Base-by-base conservation (phyloP, 1,139 yeast genomes). In the Candida frijolesensis region DNA sequence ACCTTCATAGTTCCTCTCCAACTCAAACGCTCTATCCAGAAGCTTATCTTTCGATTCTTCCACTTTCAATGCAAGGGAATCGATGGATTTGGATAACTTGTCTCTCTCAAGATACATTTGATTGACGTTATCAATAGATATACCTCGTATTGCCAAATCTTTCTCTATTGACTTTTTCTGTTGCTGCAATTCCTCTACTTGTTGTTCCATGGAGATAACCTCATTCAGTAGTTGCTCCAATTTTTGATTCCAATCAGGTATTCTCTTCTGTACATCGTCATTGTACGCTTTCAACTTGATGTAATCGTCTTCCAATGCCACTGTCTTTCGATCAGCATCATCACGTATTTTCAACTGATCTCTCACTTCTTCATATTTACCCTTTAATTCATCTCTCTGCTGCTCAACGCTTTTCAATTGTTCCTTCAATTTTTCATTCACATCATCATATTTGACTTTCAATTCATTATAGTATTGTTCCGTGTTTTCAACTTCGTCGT, bases 241-340 rank as follows among this genome's bases (percentile, higher is more conserved):
- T 44, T 40, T 47, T 11, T 43, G 15, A 15, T 78, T 73, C 95
- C 96, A 87, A 62, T 84, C 85, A 6, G 68, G 61, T 59, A 85
- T 86, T 51, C 89, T 75, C 33, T 75, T 71, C 56, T 85, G 83
- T 80, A 88, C 84, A 10, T 83, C 76, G 45, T 83, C 84, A 46
- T 88, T 84, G 61, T 87, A 89, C 16, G 83, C 86, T 59, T 82
- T 79, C 62, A 89, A 87, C 63, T 87, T 87, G 44, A 74, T 71
- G 42, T 87, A 73, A 67, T 91, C 97, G 52, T 83, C 82, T 58
- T 86, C 87, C 51, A 91, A 70, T 0, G 90, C 90, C 51, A 72
- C 74, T 7, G 84, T 74, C 62, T 86, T 85, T 58, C 78, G 76
- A 55, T 80, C 80, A 18, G 85, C 76, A 15, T 74, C 57, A 30